Evolutionary conservation across 1,284 basidiomycete genomes (phyloP).

Genomic region (Cryptococcus sp.): DNA sequence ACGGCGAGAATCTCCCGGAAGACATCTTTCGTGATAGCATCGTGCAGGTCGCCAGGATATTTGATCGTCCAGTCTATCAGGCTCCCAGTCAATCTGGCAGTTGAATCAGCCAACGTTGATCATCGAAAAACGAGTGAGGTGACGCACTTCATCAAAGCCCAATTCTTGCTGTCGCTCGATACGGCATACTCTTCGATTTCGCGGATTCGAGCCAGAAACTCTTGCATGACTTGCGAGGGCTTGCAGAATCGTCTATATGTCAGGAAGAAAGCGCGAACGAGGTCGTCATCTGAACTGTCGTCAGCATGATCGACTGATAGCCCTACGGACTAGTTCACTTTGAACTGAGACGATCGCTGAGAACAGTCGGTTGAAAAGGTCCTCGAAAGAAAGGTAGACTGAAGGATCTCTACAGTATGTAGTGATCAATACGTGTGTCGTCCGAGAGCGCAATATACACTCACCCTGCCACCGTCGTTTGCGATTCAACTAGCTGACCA

Average conservation of each 20-base stretch:
- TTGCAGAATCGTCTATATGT: constrained; percentile 50
- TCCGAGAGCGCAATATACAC: not conserved
- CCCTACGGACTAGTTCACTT: constrained; percentile 26
- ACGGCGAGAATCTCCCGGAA: constrained; percentile 38
- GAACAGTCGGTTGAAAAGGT: constrained; percentile 42
- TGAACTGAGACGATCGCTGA: constrained; percentile 43
- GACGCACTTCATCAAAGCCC: constrained; percentile 48
- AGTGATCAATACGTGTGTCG: not conserved
- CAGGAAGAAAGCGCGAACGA: constrained; percentile 48
- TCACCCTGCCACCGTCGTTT: not conserved
- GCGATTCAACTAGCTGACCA: not conserved
- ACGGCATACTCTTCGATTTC: constrained; percentile 39
- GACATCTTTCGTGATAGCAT: constrained; percentile 21
- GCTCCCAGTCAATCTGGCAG: constrained; percentile 41
- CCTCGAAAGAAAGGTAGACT: constrained; percentile 28
- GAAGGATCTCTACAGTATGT: constrained; percentile 13
- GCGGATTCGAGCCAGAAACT: constrained; percentile 41
- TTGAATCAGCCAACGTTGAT: not conserved
- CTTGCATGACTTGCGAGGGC: constrained; percentile 42
- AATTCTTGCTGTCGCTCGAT: constrained; percentile 40
- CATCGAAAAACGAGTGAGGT: not conserved
- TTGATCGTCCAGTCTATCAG: constrained; percentile 46
- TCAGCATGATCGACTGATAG: not conserved
- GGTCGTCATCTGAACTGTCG: constrained; percentile 33
- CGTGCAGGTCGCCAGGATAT: constrained; percentile 49